Base-by-base conservation (phyloP, 1,284 basidiomycete species). In the Trametes sp. region DNA sequence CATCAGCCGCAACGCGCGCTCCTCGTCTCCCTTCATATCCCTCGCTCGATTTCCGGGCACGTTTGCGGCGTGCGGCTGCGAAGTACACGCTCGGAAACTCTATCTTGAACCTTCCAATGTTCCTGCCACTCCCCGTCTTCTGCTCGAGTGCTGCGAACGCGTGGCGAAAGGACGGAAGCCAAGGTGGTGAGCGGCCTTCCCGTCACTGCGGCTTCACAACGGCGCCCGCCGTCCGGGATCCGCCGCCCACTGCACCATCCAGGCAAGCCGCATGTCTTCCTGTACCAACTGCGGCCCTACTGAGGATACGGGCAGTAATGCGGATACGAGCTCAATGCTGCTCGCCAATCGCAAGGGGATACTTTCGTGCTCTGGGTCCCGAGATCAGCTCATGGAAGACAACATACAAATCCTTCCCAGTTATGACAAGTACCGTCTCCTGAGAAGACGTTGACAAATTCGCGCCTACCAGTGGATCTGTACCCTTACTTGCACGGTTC, bases 11-110 rank as follows among this genome's bases (percentile, higher is more conserved):
- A 56, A 50, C 61, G 58, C 44, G 59, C 61, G 66, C 59, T 51
- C 60, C 53, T 55, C 55, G 36, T 51, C 61, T 42, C 58, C 63
- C 58, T 57, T 67, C 66, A 67, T 67, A 65, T 62, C 57, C 50
- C 29, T 57, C 41, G 31, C 35, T 53, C 57, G 46, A 36, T 57
- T 51, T 54, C 58, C 49, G 55, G 50, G 52, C 66, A 67, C 66
- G 66, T 57, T 67, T 56, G 41, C 54, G 59, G 45, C 66, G 66
- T 64, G 66, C 59, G 61, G 66, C 63, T 54, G 61, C 54, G 63
- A 60, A 63, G 50, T 28, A 54, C 52, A 33, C n/a, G 45, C 59
- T 31, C 52, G 44, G 52, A 56, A 62, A 58, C 55, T 57, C 58
- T 52, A 59, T 61, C 57, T 49, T 31, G 36, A 26, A 16, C 23